These are phyloP conservation scores for Cyberlindnera petersonii DNA, from an alignment of 805 yeast species.

Conservation along the genomic window DNA sequence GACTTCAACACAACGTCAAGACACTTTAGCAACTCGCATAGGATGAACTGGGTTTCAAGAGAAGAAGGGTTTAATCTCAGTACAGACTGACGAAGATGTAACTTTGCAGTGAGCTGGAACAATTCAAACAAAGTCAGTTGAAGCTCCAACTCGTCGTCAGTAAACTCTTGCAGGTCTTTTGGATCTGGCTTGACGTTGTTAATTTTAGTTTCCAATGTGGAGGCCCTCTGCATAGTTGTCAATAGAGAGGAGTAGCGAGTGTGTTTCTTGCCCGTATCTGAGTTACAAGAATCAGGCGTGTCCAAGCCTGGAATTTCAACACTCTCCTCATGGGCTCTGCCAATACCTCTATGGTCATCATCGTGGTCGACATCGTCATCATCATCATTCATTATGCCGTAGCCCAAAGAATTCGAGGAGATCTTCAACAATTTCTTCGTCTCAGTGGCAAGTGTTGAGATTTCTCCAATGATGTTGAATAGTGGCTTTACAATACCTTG, in stretches of 20 bases:
- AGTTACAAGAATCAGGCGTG: constrained; percentile 21
- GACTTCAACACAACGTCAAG: constrained; percentile 62
- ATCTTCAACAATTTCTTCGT: constrained; percentile 37
- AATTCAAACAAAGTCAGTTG: constrained; percentile 71
- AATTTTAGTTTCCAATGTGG: constrained; percentile 45
- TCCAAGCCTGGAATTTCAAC: constrained; percentile 24
- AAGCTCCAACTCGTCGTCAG: constrained; percentile 50
- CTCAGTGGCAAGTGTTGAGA: constrained; percentile 55
- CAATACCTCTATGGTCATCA: constrained; percentile 6
- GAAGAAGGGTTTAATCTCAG: constrained; percentile 56
- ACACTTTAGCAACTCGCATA: constrained; percentile 49
- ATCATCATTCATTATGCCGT: constrained; percentile 26
- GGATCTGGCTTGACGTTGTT: constrained; percentile 50
- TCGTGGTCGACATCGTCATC: constrained; percentile 17
- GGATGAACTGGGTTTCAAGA: constrained; percentile 57
- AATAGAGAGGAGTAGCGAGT: constrained; percentile 34
- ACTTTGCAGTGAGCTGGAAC: constrained; percentile 62
- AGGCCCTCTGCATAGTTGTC: constrained; percentile 32
- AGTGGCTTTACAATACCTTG: constrained; percentile 70
- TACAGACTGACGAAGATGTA: constrained; percentile 66
- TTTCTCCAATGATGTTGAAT: constrained; percentile 64
- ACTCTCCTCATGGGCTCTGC: constrained; percentile 5
- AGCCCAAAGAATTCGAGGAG: constrained; percentile 27
- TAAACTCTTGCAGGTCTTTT: constrained; percentile 37
- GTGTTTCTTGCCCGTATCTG: constrained; percentile 21